Conservation (phyloP, 805 yeast species). For the Saturnispora serradocipensis region DNA sequence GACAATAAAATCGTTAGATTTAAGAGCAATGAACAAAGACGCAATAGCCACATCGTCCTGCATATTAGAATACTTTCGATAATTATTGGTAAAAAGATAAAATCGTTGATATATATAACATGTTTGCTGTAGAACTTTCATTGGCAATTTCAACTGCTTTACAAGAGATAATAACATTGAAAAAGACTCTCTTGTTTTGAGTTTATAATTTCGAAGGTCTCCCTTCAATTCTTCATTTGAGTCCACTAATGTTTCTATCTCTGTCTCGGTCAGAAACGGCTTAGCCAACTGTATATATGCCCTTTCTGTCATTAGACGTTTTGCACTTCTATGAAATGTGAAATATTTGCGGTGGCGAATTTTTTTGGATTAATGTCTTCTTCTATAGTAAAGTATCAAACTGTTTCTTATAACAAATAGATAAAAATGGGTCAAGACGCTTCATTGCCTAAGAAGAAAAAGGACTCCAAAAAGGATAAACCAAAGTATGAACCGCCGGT, state of each 20-base stretch:
- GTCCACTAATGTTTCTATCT: constrained; percentile 19
- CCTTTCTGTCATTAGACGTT: not conserved
- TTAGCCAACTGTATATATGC: constrained; percentile 26
- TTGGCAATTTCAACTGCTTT: constrained; percentile 52
- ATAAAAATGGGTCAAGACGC: constrained; percentile 27
- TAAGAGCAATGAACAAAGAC: constrained; percentile 60
- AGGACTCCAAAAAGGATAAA: constrained; percentile 57
- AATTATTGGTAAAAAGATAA: constrained; percentile 49
- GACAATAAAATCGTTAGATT: constrained; percentile 79
- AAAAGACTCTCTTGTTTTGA: constrained; percentile 33
- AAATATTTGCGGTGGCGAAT: constrained; percentile 1
- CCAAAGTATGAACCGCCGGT: constrained; percentile 99
- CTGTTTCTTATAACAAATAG: not conserved
- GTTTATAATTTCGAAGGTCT: constrained; percentile 17
- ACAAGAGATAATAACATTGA: constrained; percentile 46
- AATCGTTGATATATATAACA: constrained; percentile 67
- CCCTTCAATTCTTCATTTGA: constrained; percentile 15
- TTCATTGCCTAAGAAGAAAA: constrained; percentile 28
- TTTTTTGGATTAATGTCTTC: not conserved
- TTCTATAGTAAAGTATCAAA: not conserved
- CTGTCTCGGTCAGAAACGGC: constrained; percentile 25
- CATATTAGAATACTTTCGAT: constrained; percentile 35
- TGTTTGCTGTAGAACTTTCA: constrained; percentile 58
- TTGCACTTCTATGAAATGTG: not conserved
- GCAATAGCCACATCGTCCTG: constrained; percentile 60